A percentile compares a stretch with the other conserved stretches of the same genome.
Evolutionary conservation across 148 eudicot species (phyloP).

Genomic region (Rhododendron simsii): DNA sequence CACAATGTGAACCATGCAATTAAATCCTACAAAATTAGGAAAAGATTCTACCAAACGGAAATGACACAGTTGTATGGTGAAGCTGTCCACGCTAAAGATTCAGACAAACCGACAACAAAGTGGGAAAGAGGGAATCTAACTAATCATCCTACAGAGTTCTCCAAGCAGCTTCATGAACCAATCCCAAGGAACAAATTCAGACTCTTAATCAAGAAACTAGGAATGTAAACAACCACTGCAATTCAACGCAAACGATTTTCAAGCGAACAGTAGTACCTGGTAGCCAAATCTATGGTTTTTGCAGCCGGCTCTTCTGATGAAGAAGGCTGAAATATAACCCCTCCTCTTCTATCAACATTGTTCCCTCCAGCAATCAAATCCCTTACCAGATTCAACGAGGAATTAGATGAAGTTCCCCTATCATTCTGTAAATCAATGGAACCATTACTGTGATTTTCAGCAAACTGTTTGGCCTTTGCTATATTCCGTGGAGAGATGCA

Average conservation of each 20-base stretch:
- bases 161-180: neutral
- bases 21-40: neutral
- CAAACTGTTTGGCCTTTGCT: conserved; percentile 49
- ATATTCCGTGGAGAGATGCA: conserved; percentile 75
- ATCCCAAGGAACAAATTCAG: conserved; percentile 1
- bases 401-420: conserved; percentile 21
- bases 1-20: neutral
- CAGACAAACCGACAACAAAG: neutral
- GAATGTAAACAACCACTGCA: neutral
- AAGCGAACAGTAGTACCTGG: conserved; percentile 21
- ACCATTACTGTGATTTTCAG: conserved; percentile 28
- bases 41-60: neutral
- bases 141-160: neutral
- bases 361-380: conserved; percentile 38
- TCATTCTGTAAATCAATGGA: conserved; percentile 15
- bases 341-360: conserved; percentile 40
- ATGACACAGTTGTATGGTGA: neutral
- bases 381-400: conserved; percentile 23
- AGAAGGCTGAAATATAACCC: conserved; percentile 25
- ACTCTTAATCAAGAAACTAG: neutral
- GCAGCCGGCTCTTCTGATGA: conserved; percentile 27
- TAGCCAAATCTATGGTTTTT: conserved; percentile 15
- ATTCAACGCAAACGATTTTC: neutral
- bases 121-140: neutral
- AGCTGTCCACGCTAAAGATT: neutral